Conservation (phyloP, 2,329 filamentous ascomycete genomes). For the Aspergillus felis region DNA sequence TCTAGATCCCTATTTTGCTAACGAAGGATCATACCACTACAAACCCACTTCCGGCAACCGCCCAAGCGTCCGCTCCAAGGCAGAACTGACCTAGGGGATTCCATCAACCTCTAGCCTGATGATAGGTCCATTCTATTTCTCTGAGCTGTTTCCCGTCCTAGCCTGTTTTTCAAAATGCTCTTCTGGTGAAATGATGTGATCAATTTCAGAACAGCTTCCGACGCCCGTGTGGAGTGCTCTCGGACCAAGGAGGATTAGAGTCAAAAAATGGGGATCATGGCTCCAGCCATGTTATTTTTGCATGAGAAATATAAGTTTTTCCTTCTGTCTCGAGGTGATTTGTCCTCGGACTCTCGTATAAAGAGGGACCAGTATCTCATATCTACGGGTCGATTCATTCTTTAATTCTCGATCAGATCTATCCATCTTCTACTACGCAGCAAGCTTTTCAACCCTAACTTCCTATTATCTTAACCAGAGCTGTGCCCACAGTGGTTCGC, state of each 20-base stretch:
- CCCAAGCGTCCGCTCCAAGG: background rate
- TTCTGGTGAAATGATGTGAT: background rate
- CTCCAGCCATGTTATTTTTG: background rate
- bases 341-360: background rate
- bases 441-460: background rate
- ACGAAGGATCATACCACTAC: slow-evolving; percentile 8
- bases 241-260: background rate
- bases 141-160: background rate
- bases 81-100: background rate
- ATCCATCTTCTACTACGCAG: background rate
- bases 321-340: background rate
- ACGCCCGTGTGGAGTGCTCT: background rate
- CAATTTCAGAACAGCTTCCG: background rate
- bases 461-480: background rate
- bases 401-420: background rate
- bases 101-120: background rate
- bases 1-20: background rate
- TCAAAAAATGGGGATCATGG: background rate
- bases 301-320: background rate
- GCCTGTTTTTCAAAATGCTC: background rate
- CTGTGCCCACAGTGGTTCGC: background rate
- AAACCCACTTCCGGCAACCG: background rate
- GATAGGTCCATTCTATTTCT: background rate
- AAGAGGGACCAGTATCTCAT: background rate
- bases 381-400: background rate